Base-by-base conservation (phyloP, 78 protist species). In the Capsaspora owczarzaki region DNA sequence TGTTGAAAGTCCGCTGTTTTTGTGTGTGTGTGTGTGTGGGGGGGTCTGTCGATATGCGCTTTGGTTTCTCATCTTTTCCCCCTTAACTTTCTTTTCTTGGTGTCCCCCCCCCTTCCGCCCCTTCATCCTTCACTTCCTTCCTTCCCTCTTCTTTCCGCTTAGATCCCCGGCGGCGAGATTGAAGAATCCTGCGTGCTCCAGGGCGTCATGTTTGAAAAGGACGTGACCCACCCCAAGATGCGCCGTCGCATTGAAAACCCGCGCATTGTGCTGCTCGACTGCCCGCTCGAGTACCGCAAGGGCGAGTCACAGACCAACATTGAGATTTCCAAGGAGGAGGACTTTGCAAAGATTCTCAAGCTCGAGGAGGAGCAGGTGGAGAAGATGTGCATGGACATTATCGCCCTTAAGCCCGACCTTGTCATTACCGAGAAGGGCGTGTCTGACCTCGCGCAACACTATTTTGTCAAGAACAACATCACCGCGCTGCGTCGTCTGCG, bases 341-440 rank as follows among this genome's bases (percentile, higher is more conserved):
- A 93, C 87, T 96, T 82, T 76, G 82, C 84, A 44, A 78, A 42
- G 31, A 40, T 95, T 37, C 63, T 96, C 51, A 46, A 91, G 85
- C 80, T 84, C 71, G 99, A 98, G 87, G 99, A 97, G 78, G 97
- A 93, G 42, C 91, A 82, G 51, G 82, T 98, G 82, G 47, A 91
- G 71, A 49, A 74, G 37, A 74, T 96, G 81, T 90, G 96, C 84
- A 61, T 76, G 38, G 87, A 92, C 68, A 96, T 98, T 70, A 82
- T 97, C 51, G 81, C 76, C 33, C 41, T 94, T 61, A 96, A 97
- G 90, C 99, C 99, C 22, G 99, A 96, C 86, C 68, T 98, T 14
- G 98, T 98, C 44, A 78, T 94, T 87, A 98, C 99, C 60, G 99
- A 98, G 85, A 98, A 98, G 95, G 99, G 99, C 44, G 79, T 90